Evolutionary conservation across 2,329 filamentous ascomycete species (phyloP).

Genomic region (Fusarium nurragi): DNA sequence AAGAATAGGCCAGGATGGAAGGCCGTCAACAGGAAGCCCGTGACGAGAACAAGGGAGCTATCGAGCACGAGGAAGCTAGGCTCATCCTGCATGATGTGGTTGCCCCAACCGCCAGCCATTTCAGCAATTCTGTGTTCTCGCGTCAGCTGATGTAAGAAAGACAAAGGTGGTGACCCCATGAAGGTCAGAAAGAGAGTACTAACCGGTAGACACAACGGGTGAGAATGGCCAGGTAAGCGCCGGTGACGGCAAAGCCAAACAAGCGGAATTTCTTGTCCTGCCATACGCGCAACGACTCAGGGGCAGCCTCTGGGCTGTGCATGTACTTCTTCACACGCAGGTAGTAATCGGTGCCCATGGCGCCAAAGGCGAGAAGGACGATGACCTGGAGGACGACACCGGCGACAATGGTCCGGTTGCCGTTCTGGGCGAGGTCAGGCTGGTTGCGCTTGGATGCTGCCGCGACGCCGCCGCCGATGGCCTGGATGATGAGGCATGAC

Average conservation of each 20-base stretch:
- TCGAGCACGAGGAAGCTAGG: constrained; percentile 68
- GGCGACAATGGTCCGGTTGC: constrained; percentile 63
- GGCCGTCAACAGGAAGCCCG: constrained; percentile 58
- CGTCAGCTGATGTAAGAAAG: constrained; percentile 24
- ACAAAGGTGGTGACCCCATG: background rate
- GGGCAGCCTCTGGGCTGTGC: constrained; percentile 42
- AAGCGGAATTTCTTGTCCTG: constrained; percentile 53
- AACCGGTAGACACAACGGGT: constrained; percentile 66
- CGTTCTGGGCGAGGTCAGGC: constrained; percentile 52
- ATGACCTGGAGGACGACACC: constrained; percentile 64
- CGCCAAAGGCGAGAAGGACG: constrained; percentile 59
- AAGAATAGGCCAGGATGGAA: constrained; percentile 66
- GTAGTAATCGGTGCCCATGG: constrained; percentile 57
- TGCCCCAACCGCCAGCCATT: constrained; percentile 72
- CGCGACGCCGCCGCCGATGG: constrained; percentile 65
- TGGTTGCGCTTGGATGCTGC: constrained; percentile 57
- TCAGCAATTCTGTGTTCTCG: constrained; percentile 61
- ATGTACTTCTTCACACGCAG: constrained; percentile 55
- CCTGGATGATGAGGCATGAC: constrained; percentile 67
- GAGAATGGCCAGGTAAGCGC: constrained; percentile 58
- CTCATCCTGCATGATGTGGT: constrained; percentile 70
- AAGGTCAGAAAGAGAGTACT: too few relatives aligned
- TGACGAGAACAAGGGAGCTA: constrained; percentile 59
- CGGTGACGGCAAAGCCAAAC: constrained; percentile 57
- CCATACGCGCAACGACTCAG: constrained; percentile 53